These are phyloP conservation scores for Geranomyces michiganensis DNA, from an alignment of 192 early-diverging fungal species.

Conservation along the genomic window DNA sequence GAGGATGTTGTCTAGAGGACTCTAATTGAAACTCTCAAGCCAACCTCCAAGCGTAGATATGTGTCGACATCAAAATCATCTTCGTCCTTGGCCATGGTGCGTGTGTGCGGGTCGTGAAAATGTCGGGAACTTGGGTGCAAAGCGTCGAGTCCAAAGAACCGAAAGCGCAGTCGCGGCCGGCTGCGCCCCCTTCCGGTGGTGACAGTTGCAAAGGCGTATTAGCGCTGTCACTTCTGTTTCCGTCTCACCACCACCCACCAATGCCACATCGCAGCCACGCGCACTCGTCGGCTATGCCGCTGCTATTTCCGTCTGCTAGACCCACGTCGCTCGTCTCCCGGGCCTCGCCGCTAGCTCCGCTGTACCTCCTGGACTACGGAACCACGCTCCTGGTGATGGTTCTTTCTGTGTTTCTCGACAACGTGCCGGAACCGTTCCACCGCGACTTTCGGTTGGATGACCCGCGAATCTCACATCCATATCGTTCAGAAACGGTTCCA, in stretches of 20 bases:
- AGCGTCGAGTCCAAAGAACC: not conserved
- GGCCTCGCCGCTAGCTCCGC: not conserved
- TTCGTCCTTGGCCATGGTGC: constrained; percentile 17
- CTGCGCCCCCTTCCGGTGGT: not conserved
- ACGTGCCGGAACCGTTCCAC: constrained; percentile 68
- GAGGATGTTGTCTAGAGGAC: no score
- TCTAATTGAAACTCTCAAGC: not conserved
- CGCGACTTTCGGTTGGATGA: constrained; percentile 74
- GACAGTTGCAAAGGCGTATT: no score
- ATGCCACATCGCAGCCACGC: not conserved
- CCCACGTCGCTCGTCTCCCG: not conserved
- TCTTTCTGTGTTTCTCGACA: constrained; percentile 60
- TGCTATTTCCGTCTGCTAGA: not conserved
- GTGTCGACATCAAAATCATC: constrained; percentile 51
- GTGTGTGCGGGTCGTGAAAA: no score
- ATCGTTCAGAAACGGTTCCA: constrained; percentile 20
- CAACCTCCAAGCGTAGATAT: constrained; percentile 46
- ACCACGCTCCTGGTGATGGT: constrained; percentile 57
- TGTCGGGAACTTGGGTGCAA: not conserved
- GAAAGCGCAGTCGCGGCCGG: not conserved
- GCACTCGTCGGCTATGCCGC: not conserved
- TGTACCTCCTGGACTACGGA: constrained; percentile 33
- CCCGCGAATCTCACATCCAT: constrained; percentile 67
- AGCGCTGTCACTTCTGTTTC: no score
- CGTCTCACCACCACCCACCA: no score